Conservation (phyloP, 139 green algal genomes). For the Deuterostichococcus epilithicus region DNA sequence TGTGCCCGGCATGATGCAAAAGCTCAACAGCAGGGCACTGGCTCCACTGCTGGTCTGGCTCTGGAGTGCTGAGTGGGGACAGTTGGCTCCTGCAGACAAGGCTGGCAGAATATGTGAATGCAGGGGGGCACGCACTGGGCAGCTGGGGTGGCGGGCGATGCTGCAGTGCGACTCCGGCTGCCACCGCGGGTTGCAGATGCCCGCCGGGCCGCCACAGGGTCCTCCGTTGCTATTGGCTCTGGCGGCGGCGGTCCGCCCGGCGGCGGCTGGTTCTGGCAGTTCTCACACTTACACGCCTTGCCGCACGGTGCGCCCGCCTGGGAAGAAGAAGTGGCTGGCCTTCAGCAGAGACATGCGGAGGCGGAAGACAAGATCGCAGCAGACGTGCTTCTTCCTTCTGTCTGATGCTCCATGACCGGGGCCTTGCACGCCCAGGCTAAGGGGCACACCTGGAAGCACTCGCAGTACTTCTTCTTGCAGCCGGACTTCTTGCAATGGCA, state of each 20-base stretch:
- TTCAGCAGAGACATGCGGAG: neutral
- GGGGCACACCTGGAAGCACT: slow-evolving; percentile 88
- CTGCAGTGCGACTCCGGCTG: neutral
- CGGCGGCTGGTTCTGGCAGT: slow-evolving; percentile 61
- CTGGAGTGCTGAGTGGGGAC: too few relatives aligned
- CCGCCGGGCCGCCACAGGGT: too few relatives aligned
- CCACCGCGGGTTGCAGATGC: neutral
- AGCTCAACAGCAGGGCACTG: too few relatives aligned
- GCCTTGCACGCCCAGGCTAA: neutral
- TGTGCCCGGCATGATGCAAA: too few relatives aligned
- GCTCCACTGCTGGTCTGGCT: too few relatives aligned
- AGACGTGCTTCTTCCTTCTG: neutral
- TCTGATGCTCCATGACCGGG: too few relatives aligned
- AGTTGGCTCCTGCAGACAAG: too few relatives aligned
- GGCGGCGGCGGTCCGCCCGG: slow-evolving; percentile 8
- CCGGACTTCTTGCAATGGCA: slow-evolving; percentile 82
- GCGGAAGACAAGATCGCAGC: too few relatives aligned
- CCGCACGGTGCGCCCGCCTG: slow-evolving; percentile 79
- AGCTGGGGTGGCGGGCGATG: slow-evolving; percentile 2
- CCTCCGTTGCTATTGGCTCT: neutral
- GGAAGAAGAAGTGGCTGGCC: neutral
- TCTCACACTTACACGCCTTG: slow-evolving; percentile 81
- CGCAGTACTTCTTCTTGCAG: slow-evolving; percentile 98
- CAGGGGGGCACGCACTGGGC: neutral
- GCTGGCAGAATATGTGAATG: too few relatives aligned